Base-by-base conservation (phyloP, 495 filamentous ascomycete genomes). In the Penicillium arizonense region DNA sequence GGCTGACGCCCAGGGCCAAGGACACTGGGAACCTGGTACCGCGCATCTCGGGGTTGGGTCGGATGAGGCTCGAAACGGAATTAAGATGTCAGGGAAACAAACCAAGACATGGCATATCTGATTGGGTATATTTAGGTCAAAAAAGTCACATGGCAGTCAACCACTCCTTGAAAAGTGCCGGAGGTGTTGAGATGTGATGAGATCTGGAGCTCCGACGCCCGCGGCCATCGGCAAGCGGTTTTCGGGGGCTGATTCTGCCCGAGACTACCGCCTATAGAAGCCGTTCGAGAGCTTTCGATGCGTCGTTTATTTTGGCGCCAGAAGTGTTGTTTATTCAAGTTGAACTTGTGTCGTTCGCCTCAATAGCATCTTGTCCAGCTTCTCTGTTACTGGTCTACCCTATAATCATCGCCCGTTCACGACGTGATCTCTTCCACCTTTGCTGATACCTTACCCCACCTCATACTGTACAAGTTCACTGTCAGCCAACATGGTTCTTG, bases 401-500 rank as follows among this genome's bases (percentile, higher is more conserved):
- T 7, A 30, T 10, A 10, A 9, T 7, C 7, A 7, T 30, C 23
- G 23, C 23, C 28, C 28, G 1, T 8, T 0, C 28, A 30, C 28
- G 7, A 30, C 28, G 28, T 30, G 28, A 30, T 18, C 28, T 7
- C 28, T 30, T 5, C 28, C 28, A 30, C 28, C 28, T 30, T 30
- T 30, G 44, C 44, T 47, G 38, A 46, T 56, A 59, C 54, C 59
- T 18, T 62, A 56, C 65, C 60, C 61, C 62, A 48, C 57, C 48
- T 24, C 35, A 53, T 39, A 55, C 23, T 18, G 23, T 21, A 37
- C 28, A 52, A 32, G 32, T 39, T 57, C 36, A 38, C 43, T 30
- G 12, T 12, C 41, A 32, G 26, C 47, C 71, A 82, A 70, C 21
- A 96, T 96, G 91, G 87, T 89, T 48, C 78, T 97, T 24, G 86